Evolutionary conservation across 2,329 filamentous ascomycete genomes (phyloP).

Genomic region (Biscogniauxia mediterranea): DNA sequence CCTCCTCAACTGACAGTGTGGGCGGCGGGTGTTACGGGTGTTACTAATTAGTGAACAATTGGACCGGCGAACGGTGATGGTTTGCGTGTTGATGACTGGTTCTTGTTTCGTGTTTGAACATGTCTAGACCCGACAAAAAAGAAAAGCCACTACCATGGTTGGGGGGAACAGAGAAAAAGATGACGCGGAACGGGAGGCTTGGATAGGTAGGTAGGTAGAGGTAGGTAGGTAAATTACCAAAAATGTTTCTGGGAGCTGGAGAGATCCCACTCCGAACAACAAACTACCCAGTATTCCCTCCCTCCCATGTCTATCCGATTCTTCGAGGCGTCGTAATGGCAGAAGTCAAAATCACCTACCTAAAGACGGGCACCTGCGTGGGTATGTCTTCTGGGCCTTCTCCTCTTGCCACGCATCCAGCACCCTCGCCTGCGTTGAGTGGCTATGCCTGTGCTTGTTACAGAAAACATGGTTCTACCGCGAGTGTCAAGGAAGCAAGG

Average conservation of each 20-base stretch:
- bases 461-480: not conserved
- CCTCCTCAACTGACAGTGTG: not conserved
- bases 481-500: not conserved
- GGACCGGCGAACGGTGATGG: not conserved
- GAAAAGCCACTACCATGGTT: not conserved
- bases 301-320: not conserved
- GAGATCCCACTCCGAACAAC: not conserved
- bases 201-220: too few relatives aligned
- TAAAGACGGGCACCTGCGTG: not conserved
- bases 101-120: not conserved
- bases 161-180: not conserved
- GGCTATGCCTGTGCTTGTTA: not conserved
- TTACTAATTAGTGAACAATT: not conserved
- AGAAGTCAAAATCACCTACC: not conserved
- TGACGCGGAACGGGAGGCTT: not conserved
- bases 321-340: not conserved
- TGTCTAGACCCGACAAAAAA: not conserved
- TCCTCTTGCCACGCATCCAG: not conserved
- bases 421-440: not conserved
- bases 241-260: not conserved
- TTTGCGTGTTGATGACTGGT: not conserved
- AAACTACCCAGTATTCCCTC: not conserved
- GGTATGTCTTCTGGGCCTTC: not conserved
- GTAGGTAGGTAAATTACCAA: not conserved
- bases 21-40: not conserved